Evolutionary conservation across 1,284 basidiomycete species (phyloP).

Genomic region (Puccinia hordei): DNA sequence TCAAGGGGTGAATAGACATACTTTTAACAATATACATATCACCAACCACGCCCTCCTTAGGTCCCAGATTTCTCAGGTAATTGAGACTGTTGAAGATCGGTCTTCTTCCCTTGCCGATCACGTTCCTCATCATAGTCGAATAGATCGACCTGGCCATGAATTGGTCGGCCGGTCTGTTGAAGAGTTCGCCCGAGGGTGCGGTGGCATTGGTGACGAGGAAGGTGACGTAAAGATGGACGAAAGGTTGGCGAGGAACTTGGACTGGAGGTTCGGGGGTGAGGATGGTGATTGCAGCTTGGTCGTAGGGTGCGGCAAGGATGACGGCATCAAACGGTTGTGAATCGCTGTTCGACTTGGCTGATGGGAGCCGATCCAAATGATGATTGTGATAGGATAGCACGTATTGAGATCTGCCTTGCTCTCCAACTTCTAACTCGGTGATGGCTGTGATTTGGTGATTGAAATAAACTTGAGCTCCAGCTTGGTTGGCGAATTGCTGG

Average conservation of each 20-base stretch:
- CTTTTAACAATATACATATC: constrained; percentile 52
- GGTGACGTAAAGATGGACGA: constrained; percentile 84
- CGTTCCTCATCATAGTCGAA: constrained; percentile 69
- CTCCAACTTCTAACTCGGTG: background rate
- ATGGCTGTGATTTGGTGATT: constrained; percentile 66
- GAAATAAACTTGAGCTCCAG: constrained; percentile 70
- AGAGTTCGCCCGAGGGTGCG: constrained; percentile 70
- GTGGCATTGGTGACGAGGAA: constrained; percentile 75
- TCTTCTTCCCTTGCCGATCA: constrained; percentile 63
- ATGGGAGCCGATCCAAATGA: constrained; percentile 43
- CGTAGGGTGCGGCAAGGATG: constrained; percentile 75
- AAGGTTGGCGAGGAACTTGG: constrained; percentile 70
- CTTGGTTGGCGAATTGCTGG: constrained; percentile 72
- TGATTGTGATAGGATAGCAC: constrained; percentile 53
- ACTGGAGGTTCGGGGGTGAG: constrained; percentile 55
- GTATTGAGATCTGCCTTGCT: constrained; percentile 3
- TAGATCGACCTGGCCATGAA: constrained; percentile 71
- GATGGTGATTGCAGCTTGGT: constrained; percentile 67
- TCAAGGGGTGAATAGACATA: background rate
- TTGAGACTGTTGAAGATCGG: constrained; percentile 85
- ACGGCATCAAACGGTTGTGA: constrained; percentile 66
- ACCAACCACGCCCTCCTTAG: constrained; percentile 56
- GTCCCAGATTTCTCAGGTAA: constrained; percentile 71
- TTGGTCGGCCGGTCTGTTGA: constrained; percentile 65
- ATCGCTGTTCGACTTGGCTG: constrained; percentile 13